Evolutionary conservation across 2,329 filamentous ascomycete species (phyloP).

Genomic region (Colletotrichum paranaense): DNA sequence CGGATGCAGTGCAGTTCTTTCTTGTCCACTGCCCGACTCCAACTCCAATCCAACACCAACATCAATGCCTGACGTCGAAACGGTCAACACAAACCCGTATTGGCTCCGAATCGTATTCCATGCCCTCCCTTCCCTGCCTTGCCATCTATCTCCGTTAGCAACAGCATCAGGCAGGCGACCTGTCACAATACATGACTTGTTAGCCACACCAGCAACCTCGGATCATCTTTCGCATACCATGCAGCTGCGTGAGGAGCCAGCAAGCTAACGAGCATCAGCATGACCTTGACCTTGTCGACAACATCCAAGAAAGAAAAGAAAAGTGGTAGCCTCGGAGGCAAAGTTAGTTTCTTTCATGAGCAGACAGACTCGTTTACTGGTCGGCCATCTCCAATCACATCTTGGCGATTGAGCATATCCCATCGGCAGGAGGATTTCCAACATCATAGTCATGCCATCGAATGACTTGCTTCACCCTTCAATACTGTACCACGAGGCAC

Average conservation of each 20-base stretch:
- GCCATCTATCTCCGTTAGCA: background rate
- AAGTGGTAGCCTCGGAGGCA: background rate
- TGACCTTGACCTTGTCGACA: background rate
- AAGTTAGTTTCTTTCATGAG: background rate
- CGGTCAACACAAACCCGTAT: background rate
- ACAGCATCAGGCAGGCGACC: conserved; percentile 2
- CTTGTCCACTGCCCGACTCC: background rate
- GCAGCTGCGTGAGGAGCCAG: conserved; percentile 1
- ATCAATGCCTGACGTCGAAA: background rate
- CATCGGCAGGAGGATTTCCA: background rate
- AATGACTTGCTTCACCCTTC: background rate
- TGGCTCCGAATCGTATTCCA: background rate
- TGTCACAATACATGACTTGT: conserved; percentile 18
- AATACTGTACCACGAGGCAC: background rate
- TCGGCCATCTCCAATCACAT: conserved; percentile 15
- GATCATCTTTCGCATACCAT: background rate
- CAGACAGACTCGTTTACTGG: background rate
- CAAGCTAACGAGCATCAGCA: background rate
- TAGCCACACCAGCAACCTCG: background rate
- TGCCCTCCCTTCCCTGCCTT: background rate
- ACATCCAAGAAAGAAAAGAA: background rate
- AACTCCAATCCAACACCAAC: background rate
- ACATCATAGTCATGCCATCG: background rate
- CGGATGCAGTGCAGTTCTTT: background rate
- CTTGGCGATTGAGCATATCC: conserved; percentile 14